Evolutionary conservation across 2,329 filamentous ascomycete genomes (phyloP), one percentile per base, ranked within the genome.

Genomic region (Didymella exigua): DNA sequence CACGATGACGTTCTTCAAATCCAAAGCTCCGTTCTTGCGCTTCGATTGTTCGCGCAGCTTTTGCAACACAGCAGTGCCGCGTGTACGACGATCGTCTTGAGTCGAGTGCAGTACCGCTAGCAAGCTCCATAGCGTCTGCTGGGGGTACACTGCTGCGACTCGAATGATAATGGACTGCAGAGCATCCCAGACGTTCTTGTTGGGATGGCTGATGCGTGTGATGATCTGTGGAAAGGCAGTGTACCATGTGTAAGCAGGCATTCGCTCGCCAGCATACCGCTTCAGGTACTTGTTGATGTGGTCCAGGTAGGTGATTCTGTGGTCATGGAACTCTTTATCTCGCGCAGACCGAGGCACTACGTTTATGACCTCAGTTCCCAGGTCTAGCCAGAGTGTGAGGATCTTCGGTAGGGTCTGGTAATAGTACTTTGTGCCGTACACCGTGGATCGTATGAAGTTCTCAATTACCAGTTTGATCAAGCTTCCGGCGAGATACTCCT

Each of bases 321-420:
- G 68, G 14, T 72, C 67, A 33, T 67, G 57, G 5, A 72, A 60
- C 49, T 74, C 70, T 30, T 69, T 71, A 23, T 75, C 68, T 34
- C 59, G 66, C 1, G 60, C 53, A 7, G 58, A 56, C 14, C 62
- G 62, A 7, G 69, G 68, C 2, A 51, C 23, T 0, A 57, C 53
- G 24, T 66, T 67, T 42, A 68, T 84, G 30, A 91, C 81, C 56
- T 90, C 86, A 31, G 89, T 88, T 5, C 91, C 93, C 58, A 99
- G 84, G 66, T 97, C 93, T 31, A 99, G 81, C 93, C 96, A 99
- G 2, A 99, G 81, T 0, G 95, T 99, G 34, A 99, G 78, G 40
- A 97, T 83, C 58, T 96, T 90, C 0, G 95, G 96, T 29, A 99
- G 80, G 0, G 93, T 97, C 74, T 98, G 93, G 68, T 96, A 96